phyloP scores from a whole-genome alignment of 805 yeast genomes.

The Schizosaccharomyces cryophilus region DNA sequence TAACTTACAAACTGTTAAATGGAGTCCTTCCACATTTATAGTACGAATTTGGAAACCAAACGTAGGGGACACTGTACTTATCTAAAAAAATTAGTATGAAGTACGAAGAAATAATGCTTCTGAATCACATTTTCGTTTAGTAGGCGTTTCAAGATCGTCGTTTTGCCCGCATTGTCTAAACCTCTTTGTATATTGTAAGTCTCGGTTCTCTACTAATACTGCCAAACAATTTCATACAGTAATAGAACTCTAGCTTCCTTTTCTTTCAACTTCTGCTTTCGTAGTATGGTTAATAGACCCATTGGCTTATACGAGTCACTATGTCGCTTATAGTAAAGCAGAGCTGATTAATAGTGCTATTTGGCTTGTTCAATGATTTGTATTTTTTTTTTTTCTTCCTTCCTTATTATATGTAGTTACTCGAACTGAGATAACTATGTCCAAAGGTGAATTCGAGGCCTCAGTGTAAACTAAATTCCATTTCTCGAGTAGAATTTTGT shows the following conservation, averaged over 20 bases:
- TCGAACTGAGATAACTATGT: no score
- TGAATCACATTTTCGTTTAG: slow-evolving; percentile 20
- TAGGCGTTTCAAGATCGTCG: slow-evolving; percentile 46
- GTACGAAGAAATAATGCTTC: no score
- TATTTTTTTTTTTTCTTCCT: no score
- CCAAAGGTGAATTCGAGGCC: no score
- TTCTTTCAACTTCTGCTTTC: slow-evolving; percentile 64
- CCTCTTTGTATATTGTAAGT: slow-evolving; percentile 20
- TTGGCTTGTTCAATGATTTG: no score
- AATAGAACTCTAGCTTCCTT: slow-evolving; percentile 48
- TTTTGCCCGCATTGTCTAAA: slow-evolving; percentile 75
- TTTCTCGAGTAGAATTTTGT: no score
- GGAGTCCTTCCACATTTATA: slow-evolving; percentile 18
- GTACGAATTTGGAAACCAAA: slow-evolving; percentile 71
- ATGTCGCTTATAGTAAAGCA: background rate
- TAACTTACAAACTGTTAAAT: slow-evolving; percentile 15
- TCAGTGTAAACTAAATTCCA: no score
- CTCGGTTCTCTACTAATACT: no score
- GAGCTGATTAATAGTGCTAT: no score
- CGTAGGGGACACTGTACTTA: slow-evolving; percentile 49
- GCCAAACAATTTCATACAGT: slow-evolving; percentile 16
- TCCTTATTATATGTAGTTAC: no score
- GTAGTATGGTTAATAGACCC: slow-evolving; percentile 24
- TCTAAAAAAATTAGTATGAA: slow-evolving; percentile 5
- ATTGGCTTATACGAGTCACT: background rate